These are phyloP conservation scores for Pichia thaimueangensis DNA, from an alignment of 805 yeast species.

Conservation along the genomic window DNA sequence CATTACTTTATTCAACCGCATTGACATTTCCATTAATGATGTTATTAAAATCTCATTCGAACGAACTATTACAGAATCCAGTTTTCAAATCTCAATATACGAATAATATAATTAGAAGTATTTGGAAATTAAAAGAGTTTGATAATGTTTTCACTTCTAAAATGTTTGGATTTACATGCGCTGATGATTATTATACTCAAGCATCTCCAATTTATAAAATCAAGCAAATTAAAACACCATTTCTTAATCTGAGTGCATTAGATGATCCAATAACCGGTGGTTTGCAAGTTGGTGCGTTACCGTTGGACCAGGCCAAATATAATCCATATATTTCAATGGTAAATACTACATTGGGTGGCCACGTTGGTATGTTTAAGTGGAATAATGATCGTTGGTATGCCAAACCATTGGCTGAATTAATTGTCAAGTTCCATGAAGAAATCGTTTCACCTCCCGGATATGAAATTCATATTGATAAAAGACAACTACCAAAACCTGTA, in stretches of 20 bases:
- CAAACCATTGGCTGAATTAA: constrained; percentile 40
- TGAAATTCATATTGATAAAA: constrained; percentile 10
- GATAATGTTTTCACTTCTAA: constrained; percentile 62
- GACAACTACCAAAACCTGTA: constrained; percentile 6
- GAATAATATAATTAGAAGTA: constrained; percentile 15
- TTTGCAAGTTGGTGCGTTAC: constrained; percentile 34
- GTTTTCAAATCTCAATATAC: constrained; percentile 20
- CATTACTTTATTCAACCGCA: constrained; percentile 41
- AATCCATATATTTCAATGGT: constrained; percentile 59
- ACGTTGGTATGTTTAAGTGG: constrained; percentile 67
- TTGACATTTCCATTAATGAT: constrained; percentile 43
- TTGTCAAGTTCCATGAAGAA: constrained; percentile 18
- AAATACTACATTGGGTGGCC: constrained; percentile 70
- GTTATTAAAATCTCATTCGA: constrained; percentile 38
- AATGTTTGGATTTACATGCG: constrained; percentile 57
- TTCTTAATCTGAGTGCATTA: constrained; percentile 51
- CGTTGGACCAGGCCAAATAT: constrained; percentile 39
- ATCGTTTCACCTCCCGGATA: constrained; percentile 10
- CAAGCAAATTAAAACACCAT: constrained; percentile 51
- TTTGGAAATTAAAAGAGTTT: constrained; percentile 43
- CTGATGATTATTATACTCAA: constrained; percentile 56
- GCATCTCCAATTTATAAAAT: constrained; percentile 55
- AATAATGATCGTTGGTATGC: constrained; percentile 64
- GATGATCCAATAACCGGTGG: constrained; percentile 74
- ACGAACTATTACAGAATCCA: constrained; percentile 30